Percentiles rank a stretch among this genome's conserved stretches.
phyloP scores from a whole-genome alignment of 169 alveolate species.

The Plasmodium yoelii region DNA sequence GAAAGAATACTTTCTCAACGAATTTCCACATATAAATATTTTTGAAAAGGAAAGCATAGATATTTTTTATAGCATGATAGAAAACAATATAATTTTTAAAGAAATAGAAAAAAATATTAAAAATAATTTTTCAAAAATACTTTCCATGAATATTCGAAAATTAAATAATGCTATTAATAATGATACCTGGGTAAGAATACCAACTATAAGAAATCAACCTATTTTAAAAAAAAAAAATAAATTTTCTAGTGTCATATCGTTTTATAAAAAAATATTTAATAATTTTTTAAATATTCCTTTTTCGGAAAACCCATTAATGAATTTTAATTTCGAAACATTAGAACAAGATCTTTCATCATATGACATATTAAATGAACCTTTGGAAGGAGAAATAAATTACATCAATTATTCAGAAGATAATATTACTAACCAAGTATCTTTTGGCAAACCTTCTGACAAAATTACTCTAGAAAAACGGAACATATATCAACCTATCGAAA shows the following conservation, averaged over 20 bases:
- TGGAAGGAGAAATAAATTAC: background rate
- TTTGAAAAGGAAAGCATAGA: conserved; percentile 11
- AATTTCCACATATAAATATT: background rate
- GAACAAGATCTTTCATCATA: conserved; percentile 29
- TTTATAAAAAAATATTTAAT: conserved; percentile 44
- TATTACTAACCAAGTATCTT: conserved; percentile 1
- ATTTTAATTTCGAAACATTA: conserved; percentile 38
- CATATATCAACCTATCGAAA: background rate
- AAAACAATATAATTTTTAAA: conserved; percentile 25
- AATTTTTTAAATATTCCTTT: conserved; percentile 52
- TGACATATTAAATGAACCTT: conserved; percentile 6
- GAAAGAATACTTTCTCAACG: conserved; percentile 16
- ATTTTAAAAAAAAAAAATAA: conserved; percentile 32
- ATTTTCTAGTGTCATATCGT: conserved; percentile 32
- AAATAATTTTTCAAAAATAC: conserved; percentile 19
- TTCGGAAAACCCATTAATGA: conserved; percentile 64
- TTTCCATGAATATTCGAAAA: conserved; percentile 30
- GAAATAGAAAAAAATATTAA: conserved; percentile 67
- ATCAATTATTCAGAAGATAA: background rate
- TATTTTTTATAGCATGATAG: conserved; percentile 15
- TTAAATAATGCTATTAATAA: conserved; percentile 54
- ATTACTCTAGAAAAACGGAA: background rate
- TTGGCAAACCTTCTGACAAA: background rate
- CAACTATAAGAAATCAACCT: conserved; percentile 30
- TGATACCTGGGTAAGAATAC: conserved; percentile 60